These are phyloP conservation scores for Suhomyces choctaworum DNA, from an alignment of 1,139 yeast genomes.

Conservation along the genomic window DNA sequence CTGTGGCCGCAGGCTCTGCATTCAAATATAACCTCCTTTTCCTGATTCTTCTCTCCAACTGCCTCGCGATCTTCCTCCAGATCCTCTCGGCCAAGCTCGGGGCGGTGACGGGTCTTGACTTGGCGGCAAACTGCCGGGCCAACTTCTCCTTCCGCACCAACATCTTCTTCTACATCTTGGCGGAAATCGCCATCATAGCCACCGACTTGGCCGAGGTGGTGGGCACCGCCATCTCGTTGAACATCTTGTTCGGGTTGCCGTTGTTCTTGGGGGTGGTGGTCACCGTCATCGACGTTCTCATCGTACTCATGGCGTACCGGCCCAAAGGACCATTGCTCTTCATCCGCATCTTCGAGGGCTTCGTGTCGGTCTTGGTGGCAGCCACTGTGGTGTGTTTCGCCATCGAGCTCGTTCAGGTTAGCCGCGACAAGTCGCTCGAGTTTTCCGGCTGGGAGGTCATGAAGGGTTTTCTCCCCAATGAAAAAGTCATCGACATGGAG, in stretches of 20 bases:
- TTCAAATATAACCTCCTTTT: conserved; percentile 82
- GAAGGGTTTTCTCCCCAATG: conserved; percentile 78
- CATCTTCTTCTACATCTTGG: conserved; percentile 56
- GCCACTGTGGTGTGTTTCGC: conserved; percentile 86
- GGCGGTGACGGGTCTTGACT: conserved; percentile 76
- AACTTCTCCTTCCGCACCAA: conserved; percentile 67
- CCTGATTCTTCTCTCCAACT: conserved; percentile 75
- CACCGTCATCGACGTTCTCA: conserved; percentile 80
- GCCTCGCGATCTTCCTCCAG: conserved; percentile 86
- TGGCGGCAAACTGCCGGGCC: conserved; percentile 79
- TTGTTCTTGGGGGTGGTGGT: conserved; percentile 74
- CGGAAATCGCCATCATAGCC: conserved; percentile 76
- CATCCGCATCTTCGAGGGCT: conserved; percentile 77
- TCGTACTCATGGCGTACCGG: conserved; percentile 82
- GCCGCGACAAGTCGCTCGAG: conserved; percentile 51
- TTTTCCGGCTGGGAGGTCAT: conserved; percentile 57
- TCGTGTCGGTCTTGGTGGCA: conserved; percentile 73
- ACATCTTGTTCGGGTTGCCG: conserved; percentile 75
- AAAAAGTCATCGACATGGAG: conserved; percentile 56
- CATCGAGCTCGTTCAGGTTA: conserved; percentile 69
- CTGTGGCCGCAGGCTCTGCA: conserved; percentile 90
- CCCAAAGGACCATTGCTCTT: conserved; percentile 84
- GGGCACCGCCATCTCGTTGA: conserved; percentile 75
- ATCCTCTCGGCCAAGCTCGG: conserved; percentile 83
- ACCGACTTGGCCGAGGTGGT: conserved; percentile 93